Conservation (phyloP, 306 rosid genomes). For the Glycine soja region DNA sequence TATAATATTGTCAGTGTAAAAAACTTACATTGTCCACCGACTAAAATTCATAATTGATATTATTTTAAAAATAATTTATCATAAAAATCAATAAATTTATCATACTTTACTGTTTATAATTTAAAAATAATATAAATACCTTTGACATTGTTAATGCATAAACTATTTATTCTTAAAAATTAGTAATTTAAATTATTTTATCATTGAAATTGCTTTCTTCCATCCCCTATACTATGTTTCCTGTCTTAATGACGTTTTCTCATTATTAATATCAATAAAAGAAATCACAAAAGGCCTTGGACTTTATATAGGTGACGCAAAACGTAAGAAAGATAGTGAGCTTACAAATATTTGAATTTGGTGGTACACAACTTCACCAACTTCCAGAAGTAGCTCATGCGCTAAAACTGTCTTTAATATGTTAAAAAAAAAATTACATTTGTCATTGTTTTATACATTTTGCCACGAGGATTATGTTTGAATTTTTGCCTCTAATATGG, state of each 20-base stretch:
- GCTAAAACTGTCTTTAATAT: not conserved
- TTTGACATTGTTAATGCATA: no score
- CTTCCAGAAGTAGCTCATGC: not conserved
- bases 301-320: not conserved
- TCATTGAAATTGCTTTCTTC: not conserved
- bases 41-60: no score
- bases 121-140: no score
- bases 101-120: no score
- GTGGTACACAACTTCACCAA: not conserved
- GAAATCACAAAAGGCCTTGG: not conserved
- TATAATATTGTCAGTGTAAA: no score
- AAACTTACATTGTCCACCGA: no score
- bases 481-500: not conserved
- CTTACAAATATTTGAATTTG: not conserved
- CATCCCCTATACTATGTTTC: not conserved
- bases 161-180: no score
- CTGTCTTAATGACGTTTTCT: not conserved
- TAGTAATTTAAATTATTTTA: no score
- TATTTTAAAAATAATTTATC: no score
- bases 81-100: no score
- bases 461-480: conserved; percentile 5
- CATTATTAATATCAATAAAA: not conserved
- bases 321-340: not conserved
- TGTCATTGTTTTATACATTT: conserved; percentile 13
- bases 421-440: not conserved